These are phyloP conservation scores for Monosiga brevicollis DNA, from an alignment of 78 protist species.

Conservation along the genomic window DNA sequence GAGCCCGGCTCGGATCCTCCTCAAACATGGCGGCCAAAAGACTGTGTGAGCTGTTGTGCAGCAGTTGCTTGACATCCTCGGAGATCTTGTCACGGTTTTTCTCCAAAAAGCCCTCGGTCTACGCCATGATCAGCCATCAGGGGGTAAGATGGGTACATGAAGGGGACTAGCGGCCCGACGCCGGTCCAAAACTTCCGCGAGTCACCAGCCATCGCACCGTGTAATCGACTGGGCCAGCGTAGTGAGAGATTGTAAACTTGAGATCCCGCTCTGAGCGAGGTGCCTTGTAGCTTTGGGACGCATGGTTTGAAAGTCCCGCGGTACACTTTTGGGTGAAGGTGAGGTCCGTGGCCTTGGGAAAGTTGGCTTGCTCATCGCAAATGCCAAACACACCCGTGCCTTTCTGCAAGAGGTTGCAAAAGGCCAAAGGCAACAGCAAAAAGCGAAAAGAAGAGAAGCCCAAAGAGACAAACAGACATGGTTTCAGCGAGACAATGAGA, in stretches of 20 bases:
- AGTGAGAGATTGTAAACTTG: slow-evolving; percentile 56
- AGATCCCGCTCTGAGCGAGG: slow-evolving; percentile 1
- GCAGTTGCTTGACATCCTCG: slow-evolving; percentile 38
- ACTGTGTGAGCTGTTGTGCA: slow-evolving; percentile 11
- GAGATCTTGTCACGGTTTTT: slow-evolving; percentile 60
- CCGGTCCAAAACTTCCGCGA: too few species aligned
- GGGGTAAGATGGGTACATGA: too few species aligned
- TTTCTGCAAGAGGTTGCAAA: too few species aligned
- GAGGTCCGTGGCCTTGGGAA: slow-evolving; percentile 48
- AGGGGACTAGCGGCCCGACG: too few species aligned
- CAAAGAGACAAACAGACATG: too few species aligned
- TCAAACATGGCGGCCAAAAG: not conserved
- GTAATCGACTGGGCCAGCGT: slow-evolving; percentile 76
- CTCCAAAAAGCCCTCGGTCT: slow-evolving; percentile 36
- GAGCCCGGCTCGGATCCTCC: not conserved
- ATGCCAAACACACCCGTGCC: slow-evolving; percentile 59
- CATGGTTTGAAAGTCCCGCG: not conserved
- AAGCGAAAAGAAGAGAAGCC: too few species aligned
- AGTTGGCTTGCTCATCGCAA: slow-evolving; percentile 61
- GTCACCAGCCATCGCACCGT: slow-evolving; percentile 30
- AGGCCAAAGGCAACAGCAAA: too few species aligned
- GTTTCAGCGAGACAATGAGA: too few species aligned
- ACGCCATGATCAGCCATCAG: not conserved
- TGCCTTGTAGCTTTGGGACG: not conserved
- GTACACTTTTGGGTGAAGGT: slow-evolving; percentile 27